Evolutionary conservation across 768 basidiomycete genomes (phyloP).

Genomic region (Kwoniella europaea): DNA sequence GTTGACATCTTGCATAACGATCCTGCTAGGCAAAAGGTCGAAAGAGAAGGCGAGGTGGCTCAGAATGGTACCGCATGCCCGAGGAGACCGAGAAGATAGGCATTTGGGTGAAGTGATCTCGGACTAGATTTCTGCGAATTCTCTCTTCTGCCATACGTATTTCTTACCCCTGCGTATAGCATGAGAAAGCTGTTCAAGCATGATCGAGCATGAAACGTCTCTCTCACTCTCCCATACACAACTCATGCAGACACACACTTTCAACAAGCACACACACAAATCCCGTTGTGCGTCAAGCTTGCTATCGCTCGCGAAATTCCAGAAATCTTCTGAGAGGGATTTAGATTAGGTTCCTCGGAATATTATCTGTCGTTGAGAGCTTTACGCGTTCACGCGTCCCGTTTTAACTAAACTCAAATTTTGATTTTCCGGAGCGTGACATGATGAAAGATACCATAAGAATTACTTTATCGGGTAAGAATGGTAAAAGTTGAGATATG

Average conservation of each 20-base stretch:
- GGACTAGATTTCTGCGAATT: background rate
- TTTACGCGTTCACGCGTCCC: slow-evolving; percentile 25
- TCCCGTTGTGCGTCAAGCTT: background rate
- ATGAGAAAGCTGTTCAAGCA: background rate
- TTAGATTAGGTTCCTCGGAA: slow-evolving; percentile 2
- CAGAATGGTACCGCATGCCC: no score
- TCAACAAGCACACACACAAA: background rate
- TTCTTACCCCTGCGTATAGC: background rate
- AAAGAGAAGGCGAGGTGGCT: no score
- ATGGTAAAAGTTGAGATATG: background rate
- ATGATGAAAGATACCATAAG: background rate
- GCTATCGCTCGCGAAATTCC: background rate
- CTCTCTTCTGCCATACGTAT: background rate
- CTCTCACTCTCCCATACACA: slow-evolving; percentile 3
- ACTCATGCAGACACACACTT: background rate
- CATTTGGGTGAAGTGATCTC: background rate
- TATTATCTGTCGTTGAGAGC: background rate
- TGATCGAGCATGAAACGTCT: background rate
- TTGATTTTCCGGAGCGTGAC: background rate
- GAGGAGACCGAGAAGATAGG: no score
- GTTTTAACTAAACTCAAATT: slow-evolving; percentile 10
- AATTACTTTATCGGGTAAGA: slow-evolving; percentile 15
- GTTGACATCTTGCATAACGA: no score
- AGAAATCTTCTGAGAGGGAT: background rate
- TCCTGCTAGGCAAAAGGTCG: no score